Conservation (phyloP, 192 early-diverging fungal species). For the Mortierella hygrophila region DNA sequence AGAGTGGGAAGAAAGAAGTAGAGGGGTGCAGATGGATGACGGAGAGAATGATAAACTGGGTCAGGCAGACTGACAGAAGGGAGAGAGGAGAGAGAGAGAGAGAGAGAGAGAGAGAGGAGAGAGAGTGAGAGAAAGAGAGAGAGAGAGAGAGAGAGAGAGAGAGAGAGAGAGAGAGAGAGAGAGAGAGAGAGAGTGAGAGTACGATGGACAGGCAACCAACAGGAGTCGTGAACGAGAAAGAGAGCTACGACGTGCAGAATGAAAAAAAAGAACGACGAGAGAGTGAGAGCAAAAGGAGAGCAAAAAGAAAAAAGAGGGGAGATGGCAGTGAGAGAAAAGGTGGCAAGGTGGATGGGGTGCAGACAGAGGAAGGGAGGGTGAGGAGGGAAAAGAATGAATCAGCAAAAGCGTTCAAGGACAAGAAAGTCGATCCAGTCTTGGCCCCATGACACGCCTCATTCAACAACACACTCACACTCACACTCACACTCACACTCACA, state of each 20-base stretch:
- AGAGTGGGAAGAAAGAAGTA: not conserved
- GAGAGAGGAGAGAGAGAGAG: not conserved
- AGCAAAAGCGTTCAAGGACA: too few relatives aligned
- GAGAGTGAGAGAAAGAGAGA: too few relatives aligned
- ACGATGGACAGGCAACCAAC: not conserved
- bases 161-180: too few relatives aligned
- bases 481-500: too few relatives aligned
- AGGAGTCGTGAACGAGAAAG: not conserved
- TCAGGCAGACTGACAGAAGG: too few relatives aligned
- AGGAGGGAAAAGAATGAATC: not conserved
- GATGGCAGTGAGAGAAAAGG: not conserved
- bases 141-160: too few relatives aligned
- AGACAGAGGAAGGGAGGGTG: not conserved
- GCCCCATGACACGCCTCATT: too few relatives aligned
- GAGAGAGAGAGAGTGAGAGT: too few relatives aligned
- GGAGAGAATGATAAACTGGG: not conserved
- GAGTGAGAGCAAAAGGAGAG: not conserved
- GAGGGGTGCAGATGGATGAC: not conserved
- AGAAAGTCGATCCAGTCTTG: too few relatives aligned
- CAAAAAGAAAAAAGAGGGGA: not conserved
- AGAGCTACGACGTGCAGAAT: not conserved
- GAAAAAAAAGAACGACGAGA: not conserved
- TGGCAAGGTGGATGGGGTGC: not conserved
- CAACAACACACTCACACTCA: too few relatives aligned
- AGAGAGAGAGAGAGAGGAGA: not conserved